These are phyloP conservation scores for Cladosporium sp. DNA, from an alignment of 2,329 filamentous ascomycete genomes.

Conservation along the genomic window DNA sequence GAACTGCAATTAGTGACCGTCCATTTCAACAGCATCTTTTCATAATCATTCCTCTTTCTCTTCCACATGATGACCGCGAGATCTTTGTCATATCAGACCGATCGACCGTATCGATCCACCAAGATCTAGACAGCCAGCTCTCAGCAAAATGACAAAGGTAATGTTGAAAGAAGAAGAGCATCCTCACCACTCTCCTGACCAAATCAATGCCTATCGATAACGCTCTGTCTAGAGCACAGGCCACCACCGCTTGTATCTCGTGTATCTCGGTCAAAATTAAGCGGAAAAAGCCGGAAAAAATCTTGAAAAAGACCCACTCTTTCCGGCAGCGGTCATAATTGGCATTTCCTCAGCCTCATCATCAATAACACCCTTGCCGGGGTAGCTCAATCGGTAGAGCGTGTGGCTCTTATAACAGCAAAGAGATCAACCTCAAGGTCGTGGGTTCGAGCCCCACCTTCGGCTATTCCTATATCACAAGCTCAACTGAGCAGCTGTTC, in stretches of 20 bases:
- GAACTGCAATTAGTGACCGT: neutral
- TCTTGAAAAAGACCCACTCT: neutral
- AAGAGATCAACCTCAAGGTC: conserved; percentile 31
- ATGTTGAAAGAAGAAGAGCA: neutral
- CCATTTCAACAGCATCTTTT: neutral
- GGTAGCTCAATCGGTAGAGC: conserved; percentile 58
- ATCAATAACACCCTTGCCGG: conserved; percentile 36
- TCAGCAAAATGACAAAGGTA: neutral
- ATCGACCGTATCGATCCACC: neutral
- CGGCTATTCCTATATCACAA: conserved; percentile 28
- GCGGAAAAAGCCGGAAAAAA: conserved; percentile 10
- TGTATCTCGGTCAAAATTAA: neutral
- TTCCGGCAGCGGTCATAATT: neutral
- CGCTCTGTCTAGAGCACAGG: neutral
- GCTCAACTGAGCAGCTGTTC: conserved; percentile 9
- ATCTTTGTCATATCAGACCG: neutral
- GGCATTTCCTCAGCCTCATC: neutral
- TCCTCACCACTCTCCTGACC: neutral
- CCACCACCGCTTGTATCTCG: neutral
- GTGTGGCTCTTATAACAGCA: conserved; percentile 51
- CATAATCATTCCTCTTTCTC: neutral
- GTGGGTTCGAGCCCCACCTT: conserved; percentile 32
- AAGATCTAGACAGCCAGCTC: neutral
- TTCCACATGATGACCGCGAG: neutral
- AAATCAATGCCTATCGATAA: neutral